Evolutionary conservation across 495 filamentous ascomycete species (phyloP).

Genomic region (Tuber magnatum): DNA sequence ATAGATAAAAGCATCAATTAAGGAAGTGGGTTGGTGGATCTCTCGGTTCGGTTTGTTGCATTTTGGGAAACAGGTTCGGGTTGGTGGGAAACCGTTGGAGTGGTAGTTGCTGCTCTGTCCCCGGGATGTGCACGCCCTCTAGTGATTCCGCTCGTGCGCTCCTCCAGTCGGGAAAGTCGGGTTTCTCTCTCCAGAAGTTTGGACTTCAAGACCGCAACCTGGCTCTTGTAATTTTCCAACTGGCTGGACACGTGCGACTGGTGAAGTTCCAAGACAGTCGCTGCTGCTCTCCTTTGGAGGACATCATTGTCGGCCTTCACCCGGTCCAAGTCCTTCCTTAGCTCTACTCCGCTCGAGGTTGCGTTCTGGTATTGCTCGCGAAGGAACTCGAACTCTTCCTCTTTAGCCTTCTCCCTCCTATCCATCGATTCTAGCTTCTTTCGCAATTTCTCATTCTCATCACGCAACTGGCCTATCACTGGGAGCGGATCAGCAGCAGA

Average conservation of each 20-base stretch:
- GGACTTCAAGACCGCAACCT: constrained; percentile 33
- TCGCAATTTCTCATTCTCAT: constrained; percentile 45
- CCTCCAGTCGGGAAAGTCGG: constrained; percentile 53
- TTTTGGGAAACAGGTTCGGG: neutral
- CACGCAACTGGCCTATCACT: constrained; percentile 28
- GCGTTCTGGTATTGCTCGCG: constrained; percentile 59
- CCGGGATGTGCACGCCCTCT: neutral
- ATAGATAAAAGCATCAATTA: neutral
- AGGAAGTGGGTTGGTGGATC: neutral
- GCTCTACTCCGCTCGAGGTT: constrained; percentile 50
- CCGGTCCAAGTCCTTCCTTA: constrained; percentile 48
- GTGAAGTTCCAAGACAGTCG: constrained; percentile 50
- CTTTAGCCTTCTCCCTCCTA: constrained; percentile 43
- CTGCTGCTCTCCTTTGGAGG: constrained; percentile 49
- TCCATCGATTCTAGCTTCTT: constrained; percentile 48
- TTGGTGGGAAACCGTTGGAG: neutral
- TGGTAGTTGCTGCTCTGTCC: neutral
- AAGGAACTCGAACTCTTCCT: constrained; percentile 53
- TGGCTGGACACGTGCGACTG: constrained; percentile 47
- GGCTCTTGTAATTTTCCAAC: constrained; percentile 43
- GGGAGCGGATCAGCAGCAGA: constrained; percentile 5
- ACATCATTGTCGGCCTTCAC: constrained; percentile 47
- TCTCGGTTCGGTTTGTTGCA: neutral
- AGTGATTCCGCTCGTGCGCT: constrained; percentile 9
- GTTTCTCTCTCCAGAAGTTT: constrained; percentile 51